Evolutionary conservation across 345 rosid species (phyloP), one percentile per base, ranked within the genome.

Genomic region (Eucalyptus tenuipes): DNA sequence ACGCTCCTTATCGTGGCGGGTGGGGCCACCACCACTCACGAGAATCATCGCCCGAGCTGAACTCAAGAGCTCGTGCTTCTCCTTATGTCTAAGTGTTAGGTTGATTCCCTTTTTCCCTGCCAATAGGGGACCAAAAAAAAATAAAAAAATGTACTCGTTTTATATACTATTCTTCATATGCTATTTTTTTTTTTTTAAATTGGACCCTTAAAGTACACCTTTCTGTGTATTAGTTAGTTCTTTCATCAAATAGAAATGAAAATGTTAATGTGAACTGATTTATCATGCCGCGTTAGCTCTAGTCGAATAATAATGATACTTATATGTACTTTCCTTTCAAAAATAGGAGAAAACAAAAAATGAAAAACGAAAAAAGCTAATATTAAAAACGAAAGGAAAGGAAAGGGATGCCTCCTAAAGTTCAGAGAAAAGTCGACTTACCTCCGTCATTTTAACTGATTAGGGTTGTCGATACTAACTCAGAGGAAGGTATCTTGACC

Each of bases 221-320:
- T 13, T 64, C n/a, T 14, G 4, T 14, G 7, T 64, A n/a, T n/a
- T 2, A 64, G 75, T 64, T 64, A 4, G 1, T 13, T 4, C 9
- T 64, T 64, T 15, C 75, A 5, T 6, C 6, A 59, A 27, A 59
- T 59, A 11, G 2, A 59, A 59, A 25, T 11, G 12, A 59, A 59
- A 59, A 27, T 59, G 3, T 7, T 64, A 3, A 64, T 0, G 3
- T 29, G 10, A n/a, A 64, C 2, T n/a, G 5, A 64, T 3, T 14
- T n/a, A 64, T 64, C 1, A 3, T 4, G 18, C 5, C 2, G 0
- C 1, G 3, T 64, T 0, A 14, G 0, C 2, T 5, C 0, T 27
- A 27, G 5, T 27, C 31, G 7, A n/a, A 14, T 0, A n/a, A 15
- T 2, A 7, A n/a, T 7, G 3, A 64, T n/a, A 5, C 0, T n/a